Percentiles rank a stretch among this genome's conserved stretches.
These are phyloP conservation scores for Mycena rebaudengoi DNA, from an alignment of 768 basidiomycete species.

Conservation along the genomic window DNA sequence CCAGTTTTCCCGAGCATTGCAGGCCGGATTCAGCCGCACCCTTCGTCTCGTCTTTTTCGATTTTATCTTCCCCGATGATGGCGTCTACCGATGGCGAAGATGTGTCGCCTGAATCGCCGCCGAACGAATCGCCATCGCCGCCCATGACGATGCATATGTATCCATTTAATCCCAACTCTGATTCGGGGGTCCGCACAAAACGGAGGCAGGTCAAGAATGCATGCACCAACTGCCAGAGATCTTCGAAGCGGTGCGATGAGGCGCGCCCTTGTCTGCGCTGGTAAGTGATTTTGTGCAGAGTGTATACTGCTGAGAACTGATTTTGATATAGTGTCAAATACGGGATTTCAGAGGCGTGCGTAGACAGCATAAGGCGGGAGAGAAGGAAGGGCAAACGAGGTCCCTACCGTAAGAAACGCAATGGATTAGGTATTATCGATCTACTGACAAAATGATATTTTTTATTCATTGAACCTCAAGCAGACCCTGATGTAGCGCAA, in stretches of 20 bases:
- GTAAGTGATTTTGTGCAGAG: no score
- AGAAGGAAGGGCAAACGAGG: conserved; percentile 70
- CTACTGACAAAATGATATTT: not conserved
- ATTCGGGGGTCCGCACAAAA: conserved; percentile 46
- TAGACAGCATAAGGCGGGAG: conserved; percentile 78
- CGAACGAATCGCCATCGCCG: conserved; percentile 50
- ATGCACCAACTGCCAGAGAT: conserved; percentile 90
- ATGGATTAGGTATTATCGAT: conserved; percentile 57
- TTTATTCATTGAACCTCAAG: not conserved
- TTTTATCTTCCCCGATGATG: conserved; percentile 31
- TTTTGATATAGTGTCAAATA: no score
- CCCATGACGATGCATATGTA: conserved; percentile 75
- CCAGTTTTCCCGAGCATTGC: not conserved
- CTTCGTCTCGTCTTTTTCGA: conserved; percentile 7
- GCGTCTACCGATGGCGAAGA: conserved; percentile 41
- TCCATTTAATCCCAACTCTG: conserved; percentile 60
- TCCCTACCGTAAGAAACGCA: conserved; percentile 76
- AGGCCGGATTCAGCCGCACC: not conserved
- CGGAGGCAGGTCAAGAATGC: conserved; percentile 92
- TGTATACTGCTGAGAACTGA: no score
- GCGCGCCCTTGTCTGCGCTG: conserved; percentile 93
- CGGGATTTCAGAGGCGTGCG: conserved; percentile 78
- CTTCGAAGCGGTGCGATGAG: conserved; percentile 90
- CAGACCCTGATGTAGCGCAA: not conserved
- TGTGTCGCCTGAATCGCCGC: conserved; percentile 44